These are phyloP conservation scores for Kalaharituber pfeilii DNA, from an alignment of 2,329 filamentous ascomycete genomes.

Conservation along the genomic window DNA sequence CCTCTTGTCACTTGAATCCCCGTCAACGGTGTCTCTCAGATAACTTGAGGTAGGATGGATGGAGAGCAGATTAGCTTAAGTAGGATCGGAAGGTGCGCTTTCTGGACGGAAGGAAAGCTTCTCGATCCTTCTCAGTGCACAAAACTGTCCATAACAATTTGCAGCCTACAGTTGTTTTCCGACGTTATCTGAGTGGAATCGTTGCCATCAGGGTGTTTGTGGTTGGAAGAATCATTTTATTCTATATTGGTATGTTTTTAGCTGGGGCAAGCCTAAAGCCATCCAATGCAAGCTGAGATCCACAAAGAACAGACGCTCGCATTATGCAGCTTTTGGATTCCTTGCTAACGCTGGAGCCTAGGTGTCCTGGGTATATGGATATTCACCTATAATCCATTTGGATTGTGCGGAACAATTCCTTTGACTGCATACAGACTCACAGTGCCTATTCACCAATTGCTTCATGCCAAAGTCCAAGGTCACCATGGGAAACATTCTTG, in stretches of 20 bases:
- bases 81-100: background rate
- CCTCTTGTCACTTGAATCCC: background rate
- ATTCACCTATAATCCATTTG: background rate
- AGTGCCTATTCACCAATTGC: background rate
- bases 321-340: background rate
- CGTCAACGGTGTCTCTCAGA: too few relatives aligned
- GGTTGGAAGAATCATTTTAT: too few relatives aligned
- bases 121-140: background rate
- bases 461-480: background rate
- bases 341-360: background rate
- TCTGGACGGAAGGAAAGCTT: background rate
- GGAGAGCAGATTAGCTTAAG: background rate
- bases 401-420: too few relatives aligned
- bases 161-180: background rate
- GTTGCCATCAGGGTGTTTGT: too few relatives aligned
- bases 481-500: constrained; percentile 1
- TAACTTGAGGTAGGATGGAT: background rate
- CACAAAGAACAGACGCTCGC: too few relatives aligned
- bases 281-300: too few relatives aligned
- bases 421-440: background rate
- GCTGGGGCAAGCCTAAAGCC: too few relatives aligned
- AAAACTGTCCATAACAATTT: background rate
- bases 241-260: too few relatives aligned
- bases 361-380: background rate
- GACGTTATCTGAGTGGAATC: too few relatives aligned